Percentiles rank a stretch among this genome's conserved stretches.
These are phyloP conservation scores for Rutstroemia sp. DNA, from an alignment of 2,329 filamentous ascomycete species.

Conservation along the genomic window DNA sequence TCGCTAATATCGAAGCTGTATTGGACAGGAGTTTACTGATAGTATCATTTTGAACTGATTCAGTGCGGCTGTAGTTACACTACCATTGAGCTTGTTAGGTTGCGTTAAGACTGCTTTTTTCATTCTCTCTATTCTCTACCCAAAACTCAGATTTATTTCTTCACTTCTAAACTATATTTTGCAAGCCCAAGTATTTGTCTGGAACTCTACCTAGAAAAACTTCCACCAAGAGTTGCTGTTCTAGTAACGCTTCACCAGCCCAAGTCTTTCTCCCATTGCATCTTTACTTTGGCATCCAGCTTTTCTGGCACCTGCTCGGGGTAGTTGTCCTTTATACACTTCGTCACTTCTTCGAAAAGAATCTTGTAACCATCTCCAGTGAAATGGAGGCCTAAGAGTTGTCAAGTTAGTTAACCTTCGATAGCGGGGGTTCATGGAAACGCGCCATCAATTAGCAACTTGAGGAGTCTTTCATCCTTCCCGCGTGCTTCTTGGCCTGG, in stretches of 20 bases:
- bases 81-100: too few relatives aligned
- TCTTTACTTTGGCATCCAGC: background rate
- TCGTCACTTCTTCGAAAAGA: background rate
- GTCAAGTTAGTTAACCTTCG: background rate
- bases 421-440: background rate
- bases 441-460: slow-evolving; percentile 1
- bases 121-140: too few relatives aligned
- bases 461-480: background rate
- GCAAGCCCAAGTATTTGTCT: too few relatives aligned
- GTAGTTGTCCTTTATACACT: background rate
- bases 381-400: background rate
- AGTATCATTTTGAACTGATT: too few relatives aligned
- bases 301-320: slow-evolving; percentile 3
- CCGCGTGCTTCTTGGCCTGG: background rate
- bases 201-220: too few relatives aligned
- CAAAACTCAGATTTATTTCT: too few relatives aligned
- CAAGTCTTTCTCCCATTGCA: slow-evolving; percentile 3
- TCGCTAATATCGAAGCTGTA: too few relatives aligned
- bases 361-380: slow-evolving; percentile 5
- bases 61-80: too few relatives aligned
- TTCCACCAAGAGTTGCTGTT: too few relatives aligned
- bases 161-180: too few relatives aligned
- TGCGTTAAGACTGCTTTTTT: too few relatives aligned
- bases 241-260: background rate
- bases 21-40: too few relatives aligned